phyloP scores from a whole-genome alignment of 108 stramenopile species.

The Epithemia pelagica region DNA sequence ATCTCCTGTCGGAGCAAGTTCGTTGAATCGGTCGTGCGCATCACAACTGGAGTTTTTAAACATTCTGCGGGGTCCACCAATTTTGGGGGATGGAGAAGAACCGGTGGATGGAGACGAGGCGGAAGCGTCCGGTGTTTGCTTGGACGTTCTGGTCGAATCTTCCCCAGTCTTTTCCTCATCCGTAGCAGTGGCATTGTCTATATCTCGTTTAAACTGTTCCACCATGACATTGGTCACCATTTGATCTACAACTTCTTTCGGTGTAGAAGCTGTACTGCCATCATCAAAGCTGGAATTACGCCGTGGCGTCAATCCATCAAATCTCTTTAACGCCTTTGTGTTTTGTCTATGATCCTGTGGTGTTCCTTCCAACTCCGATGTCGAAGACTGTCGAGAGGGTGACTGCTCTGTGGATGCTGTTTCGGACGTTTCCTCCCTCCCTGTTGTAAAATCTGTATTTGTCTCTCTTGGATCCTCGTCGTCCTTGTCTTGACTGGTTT shows the following conservation, averaged over 20 bases:
- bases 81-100: conserved; percentile 1
- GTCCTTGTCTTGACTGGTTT: not conserved
- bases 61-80: not conserved
- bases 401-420: not conserved
- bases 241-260: conserved; percentile 10
- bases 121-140: not conserved
- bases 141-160: not conserved
- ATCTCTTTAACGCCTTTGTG: conserved; percentile 23
- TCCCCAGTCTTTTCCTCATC: not conserved
- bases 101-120: not conserved
- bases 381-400: not conserved
- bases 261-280: not conserved
- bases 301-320: conserved; percentile 16
- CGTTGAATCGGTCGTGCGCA: conserved; percentile 14
- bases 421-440: not conserved
- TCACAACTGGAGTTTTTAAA: conserved; percentile 11
- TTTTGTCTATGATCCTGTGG: not conserved
- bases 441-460: not conserved
- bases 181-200: not conserved
- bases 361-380: conserved; percentile 1
- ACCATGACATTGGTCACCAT: conserved; percentile 7
- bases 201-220: not conserved
- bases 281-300: not conserved
- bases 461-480: not conserved
- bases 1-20: conserved; percentile 34